phyloP scores from a whole-genome alignment of 176 grass and related monocot species.

The Dactylis glomerata region DNA sequence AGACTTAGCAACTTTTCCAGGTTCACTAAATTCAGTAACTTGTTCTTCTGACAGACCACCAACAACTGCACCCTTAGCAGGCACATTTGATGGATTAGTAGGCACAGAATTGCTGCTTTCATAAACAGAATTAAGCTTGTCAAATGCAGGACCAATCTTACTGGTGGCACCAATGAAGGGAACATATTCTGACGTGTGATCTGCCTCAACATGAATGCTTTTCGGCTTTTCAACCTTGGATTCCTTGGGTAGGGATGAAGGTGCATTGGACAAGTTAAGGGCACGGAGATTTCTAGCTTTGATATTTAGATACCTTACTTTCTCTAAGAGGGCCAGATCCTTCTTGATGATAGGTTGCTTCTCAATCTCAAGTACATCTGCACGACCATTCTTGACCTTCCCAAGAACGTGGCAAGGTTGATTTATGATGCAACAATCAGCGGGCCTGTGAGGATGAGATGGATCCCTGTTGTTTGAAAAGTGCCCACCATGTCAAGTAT shows the following conservation, averaged over 20 bases:
- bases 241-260: conserved; percentile 20
- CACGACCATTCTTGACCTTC: conserved; percentile 27
- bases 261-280: conserved; percentile 22
- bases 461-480: conserved; percentile 23
- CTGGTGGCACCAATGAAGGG: conserved; percentile 5
- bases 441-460: conserved; percentile 35
- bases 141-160: conserved; percentile 27
- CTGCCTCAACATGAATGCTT: background rate
- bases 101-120: background rate
- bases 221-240: conserved; percentile 28
- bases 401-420: conserved; percentile 43
- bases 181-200: background rate
- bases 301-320: conserved; percentile 72
- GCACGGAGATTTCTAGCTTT: conserved; percentile 56
- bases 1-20: conserved; percentile 1
- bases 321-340: conserved; percentile 58
- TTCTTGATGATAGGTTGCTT: conserved; percentile 53
- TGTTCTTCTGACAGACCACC: conserved; percentile 26
- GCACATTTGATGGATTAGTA: conserved; percentile 9
- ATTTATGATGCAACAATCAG: conserved; percentile 34
- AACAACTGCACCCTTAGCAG: conserved; percentile 15
- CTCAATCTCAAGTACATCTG: conserved; percentile 31
- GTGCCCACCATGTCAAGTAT: conserved; percentile 22
- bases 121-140: conserved; percentile 13
- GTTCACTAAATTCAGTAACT: conserved; percentile 13